Percentiles rank a stretch among this genome's conserved stretches.
These are phyloP conservation scores for Cudoniella acicularis DNA, from an alignment of 495 filamentous ascomycete species.

Conservation along the genomic window DNA sequence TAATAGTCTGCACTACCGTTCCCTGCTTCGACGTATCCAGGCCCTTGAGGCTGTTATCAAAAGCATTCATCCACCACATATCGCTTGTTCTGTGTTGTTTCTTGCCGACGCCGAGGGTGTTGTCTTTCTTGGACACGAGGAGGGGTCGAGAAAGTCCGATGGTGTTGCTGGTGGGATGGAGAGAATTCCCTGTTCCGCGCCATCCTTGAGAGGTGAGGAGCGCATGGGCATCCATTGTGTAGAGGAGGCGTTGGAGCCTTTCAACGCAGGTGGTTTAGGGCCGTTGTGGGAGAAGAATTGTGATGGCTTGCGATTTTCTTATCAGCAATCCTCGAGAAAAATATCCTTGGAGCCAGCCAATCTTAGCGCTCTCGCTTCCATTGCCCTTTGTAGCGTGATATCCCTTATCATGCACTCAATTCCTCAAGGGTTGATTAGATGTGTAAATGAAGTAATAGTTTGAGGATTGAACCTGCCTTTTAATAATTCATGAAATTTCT, in stretches of 20 bases:
- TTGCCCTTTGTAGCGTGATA: neutral
- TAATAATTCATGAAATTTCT: too few relatives aligned
- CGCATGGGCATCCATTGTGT: conserved; percentile 60
- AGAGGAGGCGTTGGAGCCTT: neutral
- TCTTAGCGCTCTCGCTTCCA: neutral
- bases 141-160: conserved; percentile 67
- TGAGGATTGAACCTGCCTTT: too few relatives aligned
- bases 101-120: conserved; percentile 68
- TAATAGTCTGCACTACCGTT: conserved; percentile 44
- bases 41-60: conserved; percentile 72
- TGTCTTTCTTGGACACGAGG: conserved; percentile 62
- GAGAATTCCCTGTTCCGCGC: conserved; percentile 69
- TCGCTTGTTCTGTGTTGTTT: conserved; percentile 60
- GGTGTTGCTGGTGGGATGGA: conserved; percentile 61
- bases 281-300: neutral
- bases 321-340: neutral
- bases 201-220: conserved; percentile 75
- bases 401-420: too few relatives aligned
- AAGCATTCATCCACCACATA: conserved; percentile 80
- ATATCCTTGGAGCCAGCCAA: neutral
- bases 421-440: too few relatives aligned
- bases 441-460: too few relatives aligned
- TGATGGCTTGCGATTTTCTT: neutral
- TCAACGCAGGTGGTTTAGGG: neutral
- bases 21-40: conserved; percentile 53